These are phyloP conservation scores for Niveomyces coronatus DNA, from an alignment of 2,329 filamentous ascomycete species.

Conservation along the genomic window DNA sequence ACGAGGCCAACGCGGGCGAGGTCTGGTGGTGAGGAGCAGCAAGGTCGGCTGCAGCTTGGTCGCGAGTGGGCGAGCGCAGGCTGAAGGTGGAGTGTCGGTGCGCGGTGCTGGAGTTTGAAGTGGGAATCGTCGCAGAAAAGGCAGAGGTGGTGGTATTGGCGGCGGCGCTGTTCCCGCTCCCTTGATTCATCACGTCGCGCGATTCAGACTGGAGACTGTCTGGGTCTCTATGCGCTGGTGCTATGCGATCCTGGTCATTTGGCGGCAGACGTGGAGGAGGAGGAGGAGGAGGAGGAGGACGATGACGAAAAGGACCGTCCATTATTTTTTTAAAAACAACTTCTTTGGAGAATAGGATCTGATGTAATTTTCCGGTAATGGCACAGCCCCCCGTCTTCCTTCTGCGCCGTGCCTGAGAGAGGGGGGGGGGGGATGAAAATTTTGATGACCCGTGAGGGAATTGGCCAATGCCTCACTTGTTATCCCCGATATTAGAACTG, in stretches of 20 bases:
- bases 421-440: not conserved
- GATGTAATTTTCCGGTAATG: not conserved
- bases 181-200: conserved; percentile 38
- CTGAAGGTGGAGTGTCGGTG: conserved; percentile 35
- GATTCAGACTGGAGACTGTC: conserved; percentile 23
- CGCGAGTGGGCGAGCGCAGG: conserved; percentile 36
- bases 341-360: not conserved
- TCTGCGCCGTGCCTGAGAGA: too few species aligned
- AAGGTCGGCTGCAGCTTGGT: too few species aligned
- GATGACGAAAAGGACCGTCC: not conserved
- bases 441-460: not conserved
- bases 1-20: too few species aligned
- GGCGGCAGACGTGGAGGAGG: not conserved
- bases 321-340: not conserved
- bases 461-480: not conserved
- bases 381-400: too few species aligned
- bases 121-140: not conserved
- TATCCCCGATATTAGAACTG: conserved; percentile 6
- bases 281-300: not conserved
- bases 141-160: conserved; percentile 10
- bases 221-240: conserved; percentile 6
- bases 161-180: conserved; percentile 11
- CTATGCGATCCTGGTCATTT: not conserved
- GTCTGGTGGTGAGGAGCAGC: too few species aligned
- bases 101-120: conserved; percentile 14